Base-by-base conservation (phyloP, 345 rosid genomes). In the Hibiscus trionum region DNA sequence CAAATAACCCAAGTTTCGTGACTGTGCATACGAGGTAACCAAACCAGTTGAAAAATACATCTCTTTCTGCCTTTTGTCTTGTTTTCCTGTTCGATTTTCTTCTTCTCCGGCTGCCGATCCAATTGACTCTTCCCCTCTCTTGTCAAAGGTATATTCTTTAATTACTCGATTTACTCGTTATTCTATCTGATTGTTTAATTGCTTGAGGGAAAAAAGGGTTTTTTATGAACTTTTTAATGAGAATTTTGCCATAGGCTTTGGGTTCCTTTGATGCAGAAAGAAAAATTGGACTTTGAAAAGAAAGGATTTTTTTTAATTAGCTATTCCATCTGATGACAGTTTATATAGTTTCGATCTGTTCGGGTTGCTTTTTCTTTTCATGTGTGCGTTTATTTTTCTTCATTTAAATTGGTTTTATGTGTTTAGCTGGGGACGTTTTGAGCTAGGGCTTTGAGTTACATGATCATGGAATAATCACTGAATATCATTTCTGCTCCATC, bases 191-290 rank as follows among this genome's bases (percentile, higher is more conserved):
- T 21, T 46, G 55, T 21, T 42, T 44, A 11, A 37, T 39, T 42
- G 21, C 33, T 24, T 44, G n/a, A 19, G 29, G 11, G 1, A 21
- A 21, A 21, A 21, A 21, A 21, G 1, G 24, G 24, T 21, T 21
- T 21, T 21, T 21, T 0, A 21, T 21, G 24, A 21, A 21, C 24
- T 55, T 61, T 70, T 69, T n/a, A 57, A 8, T 2, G 27, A 72
- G 82, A 76, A 69, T 37, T 69, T 58, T 76, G 79, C 80, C 70
- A 77, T 65, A 73, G 75, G 80, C 80, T 73, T 80, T 80, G 80
- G 76, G 73, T 66, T 71, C 75, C 29, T 56, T n/a, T 44, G 44
- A 10, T 44, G 9, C 37, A 55, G n/a, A 21, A 16, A 46, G 12
- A 29, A n/a, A 21, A 17, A 64, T 27, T 73, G 67, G 19, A 56